Conservation (phyloP, 164 flowering plant species). For the Sedum album region DNA sequence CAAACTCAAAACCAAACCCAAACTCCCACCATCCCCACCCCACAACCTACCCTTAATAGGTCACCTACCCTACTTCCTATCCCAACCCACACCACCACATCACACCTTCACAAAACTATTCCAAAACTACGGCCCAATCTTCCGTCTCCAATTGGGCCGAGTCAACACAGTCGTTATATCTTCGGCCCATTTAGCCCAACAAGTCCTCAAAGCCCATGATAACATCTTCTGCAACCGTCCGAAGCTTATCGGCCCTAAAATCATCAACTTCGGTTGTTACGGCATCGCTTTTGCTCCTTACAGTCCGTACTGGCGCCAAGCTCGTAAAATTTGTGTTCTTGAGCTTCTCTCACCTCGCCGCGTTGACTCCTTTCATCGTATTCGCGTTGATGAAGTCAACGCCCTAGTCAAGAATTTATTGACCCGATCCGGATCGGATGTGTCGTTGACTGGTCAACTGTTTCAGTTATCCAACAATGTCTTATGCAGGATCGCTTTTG, state of each 20-base stretch:
- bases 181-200: constrained; percentile 28
- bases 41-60: constrained; percentile 34
- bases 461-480: constrained; percentile 37
- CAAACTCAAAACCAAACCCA: background rate
- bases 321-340: constrained; percentile 36
- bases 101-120: constrained; percentile 31
- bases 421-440: constrained; percentile 11
- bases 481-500: constrained; percentile 53
- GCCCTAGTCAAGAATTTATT: constrained; percentile 16
- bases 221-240: constrained; percentile 38
- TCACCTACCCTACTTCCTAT: constrained; percentile 50
- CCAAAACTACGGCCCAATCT: constrained; percentile 31
- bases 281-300: constrained; percentile 36
- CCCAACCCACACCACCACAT: constrained; percentile 38
- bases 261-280: constrained; percentile 47
- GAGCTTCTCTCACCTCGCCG: constrained; percentile 37
- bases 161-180: constrained; percentile 43
- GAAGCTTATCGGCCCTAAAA: constrained; percentile 31
- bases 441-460: constrained; percentile 28
- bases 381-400: constrained; percentile 36
- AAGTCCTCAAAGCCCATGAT: constrained; percentile 38
- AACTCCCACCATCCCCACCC: constrained; percentile 30
- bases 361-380: constrained; percentile 24
- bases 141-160: constrained; percentile 41
- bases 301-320: constrained; percentile 56